Evolutionary conservation across 805 yeast species (phyloP).

Genomic region (Yarrowia keelungensis): DNA sequence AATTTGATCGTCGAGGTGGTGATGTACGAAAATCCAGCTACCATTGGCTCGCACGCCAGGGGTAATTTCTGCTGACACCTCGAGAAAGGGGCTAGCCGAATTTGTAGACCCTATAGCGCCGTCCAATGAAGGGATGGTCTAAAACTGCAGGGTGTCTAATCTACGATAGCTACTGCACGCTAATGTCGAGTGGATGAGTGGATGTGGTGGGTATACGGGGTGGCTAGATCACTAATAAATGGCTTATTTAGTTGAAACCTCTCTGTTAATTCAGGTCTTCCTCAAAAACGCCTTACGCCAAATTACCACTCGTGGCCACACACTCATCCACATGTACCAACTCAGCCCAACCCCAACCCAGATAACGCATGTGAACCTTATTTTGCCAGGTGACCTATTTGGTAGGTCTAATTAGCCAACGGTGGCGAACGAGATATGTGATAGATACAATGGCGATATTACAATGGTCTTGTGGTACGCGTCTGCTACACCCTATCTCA

Average conservation of each 20-base stretch:
- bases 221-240: no score
- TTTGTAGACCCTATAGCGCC: background rate
- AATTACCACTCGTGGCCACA: no score
- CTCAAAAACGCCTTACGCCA: no score
- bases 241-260: no score
- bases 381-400: background rate
- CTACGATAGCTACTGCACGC: background rate
- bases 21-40: no score
- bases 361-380: conserved; percentile 30
- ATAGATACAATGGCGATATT: no score
- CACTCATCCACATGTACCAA: background rate
- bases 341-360: conserved; percentile 17
- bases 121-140: conserved; percentile 6
- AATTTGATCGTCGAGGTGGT: no score
- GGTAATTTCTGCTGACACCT: background rate
- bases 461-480: background rate
- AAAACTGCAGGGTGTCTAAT: conserved; percentile 11
- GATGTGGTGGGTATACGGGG: no score
- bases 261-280: no score
- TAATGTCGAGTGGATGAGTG: background rate
- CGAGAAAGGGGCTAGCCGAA: no score
- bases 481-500: background rate
- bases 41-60: background rate
- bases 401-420: conserved; percentile 9
- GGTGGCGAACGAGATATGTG: background rate